Evolutionary conservation across 805 yeast species (phyloP), one percentile per base, ranked within the genome.

Genomic region (Myxozyma lipomycoides): DNA sequence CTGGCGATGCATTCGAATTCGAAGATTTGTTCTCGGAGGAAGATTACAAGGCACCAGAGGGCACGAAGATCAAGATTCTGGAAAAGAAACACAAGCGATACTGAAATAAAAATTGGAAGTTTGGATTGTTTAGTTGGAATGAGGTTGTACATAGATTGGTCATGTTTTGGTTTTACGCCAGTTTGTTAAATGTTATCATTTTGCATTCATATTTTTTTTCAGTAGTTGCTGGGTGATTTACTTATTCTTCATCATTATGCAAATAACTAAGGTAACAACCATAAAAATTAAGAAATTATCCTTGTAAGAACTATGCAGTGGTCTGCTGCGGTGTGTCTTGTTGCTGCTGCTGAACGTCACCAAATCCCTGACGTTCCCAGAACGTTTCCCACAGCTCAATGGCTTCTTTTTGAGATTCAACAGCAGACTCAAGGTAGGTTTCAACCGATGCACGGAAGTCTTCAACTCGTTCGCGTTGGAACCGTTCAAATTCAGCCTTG

Each of bases 401-500:
- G 7, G 72, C 81, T 66, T 89, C 96, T 70, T 93, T 93, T 68
- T 93, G 98, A 28, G 89, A 77, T 68, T 93, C 98, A 48, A 90
- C 85, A 22, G 93, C 78, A 46, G 93, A 81, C 67, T 93, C 98
- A 64, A 95, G 77, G 62, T 82, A 90, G 10, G 91, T 83, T 68
- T 93, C 98, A 46, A 91, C 86, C 55, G 89, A 79, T 62, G 86
- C 86, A 64, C 96, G 78, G 68, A 91, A 88, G 61, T 90, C 98
- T 35, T 78, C 81, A 32, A 87, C 77, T 61, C 83, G 85, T 50
- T 84, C 91, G 40, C 73, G 71, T 64, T 88, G 95, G 64, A 90
- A 87, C 15, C 67, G 63, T 17, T 72, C 75, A 24, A 91, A 68
- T 61, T 93, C 96, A 37, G 67, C 65, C 63, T 79, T 84, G 47